Evolutionary conservation across 345 rosid genomes (phyloP).

Genomic region (Noccaea caerulescens): DNA sequence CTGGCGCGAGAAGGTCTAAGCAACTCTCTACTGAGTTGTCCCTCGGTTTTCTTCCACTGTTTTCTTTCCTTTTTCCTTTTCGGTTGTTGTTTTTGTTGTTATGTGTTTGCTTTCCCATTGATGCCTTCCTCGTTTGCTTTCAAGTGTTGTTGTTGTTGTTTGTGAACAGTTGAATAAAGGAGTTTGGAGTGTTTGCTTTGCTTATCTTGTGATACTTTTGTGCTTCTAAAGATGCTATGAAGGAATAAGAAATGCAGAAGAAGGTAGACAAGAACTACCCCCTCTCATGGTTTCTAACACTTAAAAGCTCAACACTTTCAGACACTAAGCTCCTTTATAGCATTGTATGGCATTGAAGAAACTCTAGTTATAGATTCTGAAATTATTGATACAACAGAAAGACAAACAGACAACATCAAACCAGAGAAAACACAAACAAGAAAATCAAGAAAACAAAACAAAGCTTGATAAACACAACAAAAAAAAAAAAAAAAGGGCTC

Average conservation of each 20-base stretch:
- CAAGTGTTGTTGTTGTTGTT: slow-evolving; percentile 23
- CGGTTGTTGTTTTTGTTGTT: neutral
- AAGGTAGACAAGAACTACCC: neutral
- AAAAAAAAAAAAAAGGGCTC: neutral
- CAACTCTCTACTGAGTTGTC: neutral
- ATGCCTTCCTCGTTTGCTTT: slow-evolving; percentile 28
- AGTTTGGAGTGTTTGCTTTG: slow-evolving; percentile 32
- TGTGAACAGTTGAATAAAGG: slow-evolving; percentile 31
- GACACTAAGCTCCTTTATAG: neutral
- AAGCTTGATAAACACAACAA: neutral
- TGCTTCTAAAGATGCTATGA: neutral
- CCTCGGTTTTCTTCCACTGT: neutral
- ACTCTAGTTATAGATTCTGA: slow-evolving; percentile 5
- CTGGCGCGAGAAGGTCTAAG: slow-evolving; percentile 24
- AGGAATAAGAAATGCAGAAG: slow-evolving; percentile 4
- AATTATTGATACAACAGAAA: slow-evolving; percentile 17
- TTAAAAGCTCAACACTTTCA: neutral
- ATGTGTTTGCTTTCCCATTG: slow-evolving; percentile 29
- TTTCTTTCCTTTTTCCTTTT: neutral
- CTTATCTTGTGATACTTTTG: neutral
- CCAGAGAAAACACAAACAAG: neutral
- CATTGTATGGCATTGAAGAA: slow-evolving; percentile 6
- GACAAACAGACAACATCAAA: slow-evolving; percentile 17
- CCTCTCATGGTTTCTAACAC: neutral
- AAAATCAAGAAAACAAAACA: neutral